These are phyloP conservation scores for Dioscorea zingiberensis DNA, from an alignment of 106 monocot genomes.

Conservation along the genomic window DNA sequence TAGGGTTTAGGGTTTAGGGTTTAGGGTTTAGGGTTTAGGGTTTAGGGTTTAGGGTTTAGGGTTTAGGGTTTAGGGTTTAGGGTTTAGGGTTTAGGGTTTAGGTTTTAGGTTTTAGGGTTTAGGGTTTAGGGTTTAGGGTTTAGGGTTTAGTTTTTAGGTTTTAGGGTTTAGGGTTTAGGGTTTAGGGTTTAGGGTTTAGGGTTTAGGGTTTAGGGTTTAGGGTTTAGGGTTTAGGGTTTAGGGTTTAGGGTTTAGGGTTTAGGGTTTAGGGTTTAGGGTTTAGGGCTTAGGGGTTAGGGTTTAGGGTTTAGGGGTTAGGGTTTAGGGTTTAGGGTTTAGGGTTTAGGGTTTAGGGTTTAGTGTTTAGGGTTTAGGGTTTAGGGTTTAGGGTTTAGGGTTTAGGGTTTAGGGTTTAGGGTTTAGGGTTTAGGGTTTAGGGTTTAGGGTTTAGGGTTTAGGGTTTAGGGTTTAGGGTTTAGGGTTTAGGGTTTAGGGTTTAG, in stretches of 20 bases:
- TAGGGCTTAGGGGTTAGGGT: constrained; percentile 5
- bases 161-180: constrained; percentile 11
- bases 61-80: constrained; percentile 24
- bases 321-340: constrained; percentile 17
- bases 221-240: constrained; percentile 14
- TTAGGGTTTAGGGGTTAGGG: not conserved
- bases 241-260: constrained; percentile 15
- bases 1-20: constrained; percentile 26
- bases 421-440: constrained; percentile 28
- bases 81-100: constrained; percentile 26
- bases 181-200: constrained; percentile 2
- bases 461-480: constrained; percentile 26
- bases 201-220: constrained; percentile 7
- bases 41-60: constrained; percentile 25
- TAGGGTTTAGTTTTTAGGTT: constrained; percentile 15
- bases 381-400: constrained; percentile 26
- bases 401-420: constrained; percentile 35
- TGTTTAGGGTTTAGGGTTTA: constrained; percentile 13
- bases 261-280: constrained; percentile 18
- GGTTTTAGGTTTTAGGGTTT: constrained; percentile 22
- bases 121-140: constrained; percentile 18
- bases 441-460: constrained; percentile 22
- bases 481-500: constrained; percentile 34
- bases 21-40: constrained; percentile 30
- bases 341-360: constrained; percentile 22